A percentile compares a stretch with the other conserved stretches of the same genome.
Evolutionary conservation across 331 rosid genomes (phyloP).

Genomic region (Quercus lobata): DNA sequence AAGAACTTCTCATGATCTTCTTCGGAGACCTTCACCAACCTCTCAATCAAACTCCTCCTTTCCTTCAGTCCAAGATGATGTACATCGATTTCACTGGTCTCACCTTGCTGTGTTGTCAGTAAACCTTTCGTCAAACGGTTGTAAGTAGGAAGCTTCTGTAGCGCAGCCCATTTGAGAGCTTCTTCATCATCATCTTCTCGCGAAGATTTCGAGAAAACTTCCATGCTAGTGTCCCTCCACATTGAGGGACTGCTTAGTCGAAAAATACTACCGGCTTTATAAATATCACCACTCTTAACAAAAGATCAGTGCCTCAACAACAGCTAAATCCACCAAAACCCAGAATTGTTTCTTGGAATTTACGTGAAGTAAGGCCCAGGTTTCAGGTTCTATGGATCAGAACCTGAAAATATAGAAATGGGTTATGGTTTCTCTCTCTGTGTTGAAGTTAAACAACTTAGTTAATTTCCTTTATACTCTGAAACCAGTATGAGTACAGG

Average conservation of each 20-base stretch:
- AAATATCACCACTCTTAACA: constrained; percentile 16
- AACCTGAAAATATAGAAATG: too few relatives aligned
- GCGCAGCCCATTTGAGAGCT: constrained; percentile 73
- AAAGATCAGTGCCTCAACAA: too few relatives aligned
- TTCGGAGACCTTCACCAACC: constrained; percentile 46
- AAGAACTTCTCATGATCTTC: constrained; percentile 61
- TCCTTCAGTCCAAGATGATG: constrained; percentile 33
- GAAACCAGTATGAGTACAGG: too few relatives aligned
- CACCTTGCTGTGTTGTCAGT: constrained; percentile 34
- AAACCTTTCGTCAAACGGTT: constrained; percentile 61
- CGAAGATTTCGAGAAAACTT: constrained; percentile 37
- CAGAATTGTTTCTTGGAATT: too few relatives aligned
- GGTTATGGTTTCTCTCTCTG: too few relatives aligned
- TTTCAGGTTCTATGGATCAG: too few relatives aligned
- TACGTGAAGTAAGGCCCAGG: too few relatives aligned
- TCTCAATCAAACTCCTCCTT: constrained; percentile 48
- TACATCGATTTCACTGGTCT: constrained; percentile 45
- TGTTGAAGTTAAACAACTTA: too few relatives aligned
- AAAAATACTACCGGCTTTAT: constrained; percentile 21
- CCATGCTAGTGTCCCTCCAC: constrained; percentile 33
- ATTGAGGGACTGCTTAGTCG: constrained; percentile 27
- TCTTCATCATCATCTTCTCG: constrained; percentile 48
- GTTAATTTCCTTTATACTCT: too few relatives aligned
- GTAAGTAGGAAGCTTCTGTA: constrained; percentile 71
- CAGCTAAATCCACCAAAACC: too few relatives aligned